Conservation (phyloP, 345 rosid species). For the Sonneratia caseolaris region DNA sequence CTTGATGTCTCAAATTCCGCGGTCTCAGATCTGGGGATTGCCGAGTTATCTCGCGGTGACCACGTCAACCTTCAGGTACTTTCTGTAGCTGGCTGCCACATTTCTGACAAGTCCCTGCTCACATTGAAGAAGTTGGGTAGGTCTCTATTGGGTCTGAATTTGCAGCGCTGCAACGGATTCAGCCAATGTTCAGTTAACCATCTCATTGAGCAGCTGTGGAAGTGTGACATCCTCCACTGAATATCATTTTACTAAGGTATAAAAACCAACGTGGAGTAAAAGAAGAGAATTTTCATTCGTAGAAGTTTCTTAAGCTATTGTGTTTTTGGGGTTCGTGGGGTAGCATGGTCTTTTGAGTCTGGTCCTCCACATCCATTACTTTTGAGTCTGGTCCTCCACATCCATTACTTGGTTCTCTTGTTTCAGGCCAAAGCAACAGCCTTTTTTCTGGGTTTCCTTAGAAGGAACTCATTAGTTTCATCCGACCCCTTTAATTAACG, state of each 20-base stretch:
- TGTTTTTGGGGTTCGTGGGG: constrained; percentile 66
- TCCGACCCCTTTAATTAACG: not conserved
- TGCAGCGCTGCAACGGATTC: constrained; percentile 65
- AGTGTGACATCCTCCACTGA: constrained; percentile 78
- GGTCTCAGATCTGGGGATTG: constrained; percentile 54
- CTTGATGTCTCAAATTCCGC: constrained; percentile 67
- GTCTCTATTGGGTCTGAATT: constrained; percentile 66
- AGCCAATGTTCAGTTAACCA: constrained; percentile 39
- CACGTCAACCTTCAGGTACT: constrained; percentile 64
- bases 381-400: constrained; percentile 4
- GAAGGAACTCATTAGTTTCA: not conserved
- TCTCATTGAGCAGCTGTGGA: constrained; percentile 66
- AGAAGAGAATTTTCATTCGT: not conserved
- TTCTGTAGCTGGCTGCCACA: constrained; percentile 60
- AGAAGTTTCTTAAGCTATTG: constrained; percentile 2
- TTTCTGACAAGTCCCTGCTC: constrained; percentile 60
- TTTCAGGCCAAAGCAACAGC: constrained; percentile 27
- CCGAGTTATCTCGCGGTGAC: constrained; percentile 40
- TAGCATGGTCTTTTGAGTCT: constrained; percentile 26
- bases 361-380: constrained; percentile 7
- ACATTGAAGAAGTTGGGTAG: constrained; percentile 46
- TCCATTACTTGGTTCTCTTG: constrained; percentile 31
- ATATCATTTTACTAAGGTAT: constrained; percentile 9
- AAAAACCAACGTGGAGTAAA: not conserved
- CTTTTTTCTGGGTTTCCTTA: not conserved